Percentiles rank a stretch among this genome's conserved stretches.
phyloP scores from a whole-genome alignment of 768 basidiomycete species.

The Collybia sordida region DNA sequence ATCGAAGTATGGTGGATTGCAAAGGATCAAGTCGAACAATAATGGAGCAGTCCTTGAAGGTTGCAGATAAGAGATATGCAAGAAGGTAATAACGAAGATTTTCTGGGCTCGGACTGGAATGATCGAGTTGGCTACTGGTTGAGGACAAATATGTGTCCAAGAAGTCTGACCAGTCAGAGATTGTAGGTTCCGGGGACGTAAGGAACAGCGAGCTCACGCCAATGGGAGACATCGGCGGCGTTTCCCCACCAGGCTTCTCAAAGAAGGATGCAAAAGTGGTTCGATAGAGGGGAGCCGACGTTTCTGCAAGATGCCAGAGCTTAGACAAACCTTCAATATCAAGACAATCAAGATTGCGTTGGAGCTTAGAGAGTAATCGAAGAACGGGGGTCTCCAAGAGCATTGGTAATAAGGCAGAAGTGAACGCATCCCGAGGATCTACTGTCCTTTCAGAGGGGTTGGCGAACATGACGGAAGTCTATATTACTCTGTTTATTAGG shows the following conservation, averaged over 20 bases:
- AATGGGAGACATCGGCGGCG: slow-evolving; percentile 26
- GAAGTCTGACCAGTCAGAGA: slow-evolving; percentile 68
- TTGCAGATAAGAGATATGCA: slow-evolving; percentile 84
- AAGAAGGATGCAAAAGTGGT: slow-evolving; percentile 20
- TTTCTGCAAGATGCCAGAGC: slow-evolving; percentile 36
- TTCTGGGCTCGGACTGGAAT: slow-evolving; percentile 35
- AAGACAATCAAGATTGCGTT: slow-evolving; percentile 75
- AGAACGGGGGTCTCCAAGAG: slow-evolving; percentile 56
- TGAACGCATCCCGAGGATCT: slow-evolving; percentile 50
- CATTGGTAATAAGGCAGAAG: slow-evolving; percentile 44
- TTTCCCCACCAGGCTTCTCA: slow-evolving; percentile 7
- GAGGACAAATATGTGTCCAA: slow-evolving; percentile 49
- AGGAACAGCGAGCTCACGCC: slow-evolving; percentile 30
- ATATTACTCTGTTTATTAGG: slow-evolving; percentile 19
- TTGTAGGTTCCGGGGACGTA: slow-evolving; percentile 46
- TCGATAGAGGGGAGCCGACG: slow-evolving; percentile 20
- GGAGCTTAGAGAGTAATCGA: slow-evolving; percentile 53
- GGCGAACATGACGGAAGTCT: slow-evolving; percentile 23
- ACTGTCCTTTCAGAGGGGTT: slow-evolving; percentile 11
- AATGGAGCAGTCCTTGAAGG: slow-evolving; percentile 94
- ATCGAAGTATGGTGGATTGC: slow-evolving; percentile 12
- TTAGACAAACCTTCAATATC: slow-evolving; percentile 81
- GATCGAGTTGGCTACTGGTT: slow-evolving; percentile 27
- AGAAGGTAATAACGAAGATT: slow-evolving; percentile 63
- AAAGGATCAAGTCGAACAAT: slow-evolving; percentile 36